A percentile compares a stretch with the other conserved stretches of the same genome.
Conservation (phyloP, 2,329 filamentous ascomycete species). For the Ophiostoma pallidulum region DNA sequence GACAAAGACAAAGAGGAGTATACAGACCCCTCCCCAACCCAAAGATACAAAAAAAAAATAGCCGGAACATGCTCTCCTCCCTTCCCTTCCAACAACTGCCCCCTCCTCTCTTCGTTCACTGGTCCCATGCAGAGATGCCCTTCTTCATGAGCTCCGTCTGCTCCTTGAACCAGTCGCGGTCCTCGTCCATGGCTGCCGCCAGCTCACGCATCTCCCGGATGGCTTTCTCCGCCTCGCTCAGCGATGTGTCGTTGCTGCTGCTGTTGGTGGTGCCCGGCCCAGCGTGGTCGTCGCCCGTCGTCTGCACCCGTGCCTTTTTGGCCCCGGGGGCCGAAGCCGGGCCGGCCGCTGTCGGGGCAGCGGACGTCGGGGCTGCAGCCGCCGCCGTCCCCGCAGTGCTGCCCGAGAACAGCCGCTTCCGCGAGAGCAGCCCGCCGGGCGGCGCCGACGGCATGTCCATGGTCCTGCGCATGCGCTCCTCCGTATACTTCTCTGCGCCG, state of each 20-base stretch:
- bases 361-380: neutral
- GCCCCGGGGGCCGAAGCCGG: neutral
- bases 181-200: slow-evolving; percentile 37
- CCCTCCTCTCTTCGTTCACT: neutral
- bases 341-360: neutral
- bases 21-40: too few relatives aligned
- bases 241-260: neutral
- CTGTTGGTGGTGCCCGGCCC: too few relatives aligned
- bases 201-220: slow-evolving; percentile 34
- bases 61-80: too few relatives aligned
- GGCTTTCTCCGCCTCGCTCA: slow-evolving; percentile 24
- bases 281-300: neutral
- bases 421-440: slow-evolving; percentile 1
- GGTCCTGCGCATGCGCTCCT: slow-evolving; percentile 7
- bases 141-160: slow-evolving; percentile 32
- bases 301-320: slow-evolving; percentile 11
- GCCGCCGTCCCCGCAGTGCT: neutral
- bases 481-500: slow-evolving; percentile 5
- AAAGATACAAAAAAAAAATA: too few relatives aligned
- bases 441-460: neutral
- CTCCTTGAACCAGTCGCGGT: slow-evolving; percentile 36
- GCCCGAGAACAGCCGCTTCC: slow-evolving; percentile 9
- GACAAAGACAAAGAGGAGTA: too few relatives aligned
- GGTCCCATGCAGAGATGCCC: slow-evolving; percentile 11
- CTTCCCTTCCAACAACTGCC: too few relatives aligned